Percentiles rank a stretch among this genome's conserved stretches.
phyloP scores from a whole-genome alignment of 306 rosid species.

The Gastrolobium bilobum region DNA sequence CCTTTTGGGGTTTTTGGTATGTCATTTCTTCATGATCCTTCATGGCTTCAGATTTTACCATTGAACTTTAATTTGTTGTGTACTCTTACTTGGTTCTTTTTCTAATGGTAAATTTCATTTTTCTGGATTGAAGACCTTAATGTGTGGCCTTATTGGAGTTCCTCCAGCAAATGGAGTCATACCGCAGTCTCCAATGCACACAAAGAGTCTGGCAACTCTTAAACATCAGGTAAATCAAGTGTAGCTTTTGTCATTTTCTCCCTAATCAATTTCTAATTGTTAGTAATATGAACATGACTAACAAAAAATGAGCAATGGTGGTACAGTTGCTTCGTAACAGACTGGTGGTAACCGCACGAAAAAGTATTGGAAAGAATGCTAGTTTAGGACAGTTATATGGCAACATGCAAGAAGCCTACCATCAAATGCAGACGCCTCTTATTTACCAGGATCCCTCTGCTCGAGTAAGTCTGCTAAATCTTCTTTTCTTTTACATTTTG shows the following conservation, averaged over 20 bases:
- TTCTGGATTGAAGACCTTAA: constrained; percentile 71
- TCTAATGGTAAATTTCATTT: constrained; percentile 12
- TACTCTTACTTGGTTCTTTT: neutral
- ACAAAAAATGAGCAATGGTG: constrained; percentile 28
- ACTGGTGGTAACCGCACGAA: constrained; percentile 76
- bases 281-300: constrained; percentile 9
- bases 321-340: constrained; percentile 88
- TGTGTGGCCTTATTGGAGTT: constrained; percentile 94
- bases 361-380: constrained; percentile 81
- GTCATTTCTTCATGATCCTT: constrained; percentile 24
- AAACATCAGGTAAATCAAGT: constrained; percentile 83
- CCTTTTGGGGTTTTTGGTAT: constrained; percentile 89
- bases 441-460: constrained; percentile 78
- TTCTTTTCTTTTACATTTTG: neutral
- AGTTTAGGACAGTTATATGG: constrained; percentile 95
- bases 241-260: neutral
- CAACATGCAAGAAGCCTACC: constrained; percentile 93
- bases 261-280: neutral
- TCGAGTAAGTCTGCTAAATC: constrained; percentile 55
- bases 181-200: constrained; percentile 99
- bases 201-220: constrained; percentile 97
- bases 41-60: neutral
- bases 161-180: constrained; percentile 98
- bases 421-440: constrained; percentile 97
- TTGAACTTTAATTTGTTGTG: neutral